Conservation (phyloP, 768 basidiomycete species). For the Baorangia bicolor region DNA sequence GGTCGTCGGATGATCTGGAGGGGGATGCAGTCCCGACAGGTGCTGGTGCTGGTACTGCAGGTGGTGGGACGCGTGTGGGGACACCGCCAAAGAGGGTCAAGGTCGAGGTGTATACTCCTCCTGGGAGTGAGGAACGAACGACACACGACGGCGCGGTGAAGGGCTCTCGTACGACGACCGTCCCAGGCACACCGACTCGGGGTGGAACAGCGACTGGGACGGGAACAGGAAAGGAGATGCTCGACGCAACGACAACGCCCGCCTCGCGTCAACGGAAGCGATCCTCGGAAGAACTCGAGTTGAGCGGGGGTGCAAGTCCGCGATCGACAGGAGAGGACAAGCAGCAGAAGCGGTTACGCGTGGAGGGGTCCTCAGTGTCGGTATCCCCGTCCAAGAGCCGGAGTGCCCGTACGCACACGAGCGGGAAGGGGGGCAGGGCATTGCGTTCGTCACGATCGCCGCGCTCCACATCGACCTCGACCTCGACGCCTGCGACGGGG, state of each 20-base stretch:
- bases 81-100: constrained; percentile 46
- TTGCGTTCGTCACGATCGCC: constrained; percentile 9
- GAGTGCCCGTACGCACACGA: neutral
- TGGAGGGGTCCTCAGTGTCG: constrained; percentile 15
- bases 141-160: neutral
- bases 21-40: constrained; percentile 13
- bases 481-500: constrained; percentile 6
- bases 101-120: constrained; percentile 11
- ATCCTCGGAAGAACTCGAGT: constrained; percentile 49
- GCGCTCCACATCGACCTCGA: constrained; percentile 2
- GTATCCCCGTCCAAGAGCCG: constrained; percentile 6
- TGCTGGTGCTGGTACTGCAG: neutral
- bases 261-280: constrained; percentile 41
- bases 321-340: constrained; percentile 17
- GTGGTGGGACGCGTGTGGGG: constrained; percentile 13
- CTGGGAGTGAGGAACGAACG: constrained; percentile 7
- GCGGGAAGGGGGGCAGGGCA: neutral
- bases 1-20: constrained; percentile 39
- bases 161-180: neutral
- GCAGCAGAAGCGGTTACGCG: constrained; percentile 31
- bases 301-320: constrained; percentile 6
- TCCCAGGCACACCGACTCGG: neutral
- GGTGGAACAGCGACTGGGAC: neutral
- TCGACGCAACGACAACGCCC: constrained; percentile 7
- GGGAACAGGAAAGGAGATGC: neutral